These are phyloP conservation scores for Petasospora fabianii DNA, from an alignment of 1,139 yeast species.

Conservation along the genomic window DNA sequence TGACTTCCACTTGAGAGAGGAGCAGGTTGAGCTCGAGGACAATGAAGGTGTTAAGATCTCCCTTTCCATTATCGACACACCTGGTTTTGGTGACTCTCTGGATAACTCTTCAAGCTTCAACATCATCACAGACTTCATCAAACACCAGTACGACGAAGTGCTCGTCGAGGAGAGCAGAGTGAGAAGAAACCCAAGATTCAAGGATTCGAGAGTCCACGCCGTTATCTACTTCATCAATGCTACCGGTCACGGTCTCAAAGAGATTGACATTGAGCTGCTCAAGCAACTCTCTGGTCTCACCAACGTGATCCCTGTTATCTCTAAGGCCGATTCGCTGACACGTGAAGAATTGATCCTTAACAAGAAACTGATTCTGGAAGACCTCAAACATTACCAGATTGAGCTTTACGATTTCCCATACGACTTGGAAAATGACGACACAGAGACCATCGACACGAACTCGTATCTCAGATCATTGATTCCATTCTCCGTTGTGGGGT, in stretches of 20 bases:
- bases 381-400: constrained; percentile 69
- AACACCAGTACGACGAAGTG: constrained; percentile 84
- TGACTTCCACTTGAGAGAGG: constrained; percentile 44
- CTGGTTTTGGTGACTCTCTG: constrained; percentile 75
- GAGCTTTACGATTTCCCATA: constrained; percentile 83
- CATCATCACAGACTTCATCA: constrained; percentile 65
- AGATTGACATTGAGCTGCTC: constrained; percentile 75
- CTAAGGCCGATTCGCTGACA: constrained; percentile 86
- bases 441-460: constrained; percentile 80
- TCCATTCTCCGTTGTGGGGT: constrained; percentile 88
- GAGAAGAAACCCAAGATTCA: constrained; percentile 79
- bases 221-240: constrained; percentile 68
- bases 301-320: constrained; percentile 82
- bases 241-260: constrained; percentile 76
- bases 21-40: constrained; percentile 62
- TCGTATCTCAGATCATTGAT: constrained; percentile 66
- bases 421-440: constrained; percentile 58
- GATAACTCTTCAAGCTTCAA: constrained; percentile 60
- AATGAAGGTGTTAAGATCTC: constrained; percentile 71
- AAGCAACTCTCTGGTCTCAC: constrained; percentile 73
- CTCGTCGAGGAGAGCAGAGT: constrained; percentile 89
- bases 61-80: constrained; percentile 69
- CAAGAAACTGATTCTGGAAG: constrained; percentile 64
- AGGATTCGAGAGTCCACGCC: constrained; percentile 74
- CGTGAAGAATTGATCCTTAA: constrained; percentile 63